Conservation (phyloP, 2,329 filamentous ascomycete genomes). For the Cercospora zeina region DNA sequence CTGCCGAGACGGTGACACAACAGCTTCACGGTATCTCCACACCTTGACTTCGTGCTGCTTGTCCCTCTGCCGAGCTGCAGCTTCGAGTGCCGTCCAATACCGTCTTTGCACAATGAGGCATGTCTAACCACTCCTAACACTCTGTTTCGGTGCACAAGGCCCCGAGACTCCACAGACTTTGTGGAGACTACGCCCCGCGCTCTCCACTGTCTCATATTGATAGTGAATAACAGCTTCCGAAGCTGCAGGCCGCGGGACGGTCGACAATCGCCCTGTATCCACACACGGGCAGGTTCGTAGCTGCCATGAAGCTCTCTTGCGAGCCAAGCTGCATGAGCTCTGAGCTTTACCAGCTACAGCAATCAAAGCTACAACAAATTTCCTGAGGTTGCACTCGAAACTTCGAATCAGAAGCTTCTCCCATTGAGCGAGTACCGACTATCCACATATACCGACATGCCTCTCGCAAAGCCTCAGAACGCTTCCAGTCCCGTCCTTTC, state of each 20-base stretch:
- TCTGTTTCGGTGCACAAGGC: background rate
- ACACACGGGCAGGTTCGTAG: background rate
- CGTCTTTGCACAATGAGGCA: background rate
- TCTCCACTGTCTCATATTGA: background rate
- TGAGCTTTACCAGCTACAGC: background rate
- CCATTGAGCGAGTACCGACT: background rate
- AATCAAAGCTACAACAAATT: background rate
- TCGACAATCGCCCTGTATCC: conserved; percentile 5
- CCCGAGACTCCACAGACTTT: background rate
- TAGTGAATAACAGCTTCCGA: background rate
- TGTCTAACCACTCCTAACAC: background rate
- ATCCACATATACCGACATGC: conserved; percentile 19
- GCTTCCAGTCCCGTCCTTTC: conserved; percentile 26
- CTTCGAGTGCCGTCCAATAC: background rate
- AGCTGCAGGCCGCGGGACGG: conserved; percentile 2
- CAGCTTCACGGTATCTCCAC: background rate
- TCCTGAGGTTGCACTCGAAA: background rate
- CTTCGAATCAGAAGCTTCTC: background rate
- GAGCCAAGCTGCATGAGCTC: background rate
- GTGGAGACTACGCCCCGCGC: background rate
- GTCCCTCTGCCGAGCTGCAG: background rate
- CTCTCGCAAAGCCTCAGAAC: conserved; percentile 30
- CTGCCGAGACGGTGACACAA: background rate
- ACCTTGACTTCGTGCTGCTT: background rate
- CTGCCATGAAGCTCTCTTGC: background rate